Base-by-base conservation (phyloP, 2,329 filamentous ascomycete species). In the Paracoccidioides brasiliensis region DNA sequence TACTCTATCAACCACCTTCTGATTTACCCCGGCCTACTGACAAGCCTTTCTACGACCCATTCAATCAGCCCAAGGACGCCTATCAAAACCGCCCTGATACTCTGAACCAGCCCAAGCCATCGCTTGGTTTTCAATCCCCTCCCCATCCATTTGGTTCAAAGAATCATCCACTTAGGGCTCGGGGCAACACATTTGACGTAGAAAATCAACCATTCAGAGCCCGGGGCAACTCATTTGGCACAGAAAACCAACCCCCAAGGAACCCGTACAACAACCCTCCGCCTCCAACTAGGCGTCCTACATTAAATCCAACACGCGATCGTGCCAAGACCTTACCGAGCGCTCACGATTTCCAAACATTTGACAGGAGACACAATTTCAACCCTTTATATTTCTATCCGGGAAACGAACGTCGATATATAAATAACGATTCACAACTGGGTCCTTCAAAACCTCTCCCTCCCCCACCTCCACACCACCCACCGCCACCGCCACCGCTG, bases 301-400 rank as follows among this genome's bases (percentile, higher is more conserved):
- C 30, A 22, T 40, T 37, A 9, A 51, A 22, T 3, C 12, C 35
- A 40, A 41, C 40, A 22, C 7, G 38, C 15, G 10, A 12, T n/a
- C 38, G 38, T 14, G n/a, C 9, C 12, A 53, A 22, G 5, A 28
- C n/a, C 7, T 41, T 44, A 22, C 49, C 44, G 37, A 46, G 54
- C n/a, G 55, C 59, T n/a, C 53, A 60, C 52, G 54, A 57, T n/a
- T 62, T 62, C 40, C 48, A 58, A 45, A 62, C 60, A 32, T 30
- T 55, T 33, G 58, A 52, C 33, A 55, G 42, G 37, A 55, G 48
- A 41, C 41, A 44, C 22, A 48, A 38, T 35, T 61, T 55, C 37
- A 54, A 62, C 30, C 59, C 60, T n/a, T 54, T 62, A 15, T 59
- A 60, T 41, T 62, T 59, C 40, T 46, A 59, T 33, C 60, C 59